Conservation (phyloP, 192 early-diverging fungal species). For the Radiomyces spectabilis region DNA sequence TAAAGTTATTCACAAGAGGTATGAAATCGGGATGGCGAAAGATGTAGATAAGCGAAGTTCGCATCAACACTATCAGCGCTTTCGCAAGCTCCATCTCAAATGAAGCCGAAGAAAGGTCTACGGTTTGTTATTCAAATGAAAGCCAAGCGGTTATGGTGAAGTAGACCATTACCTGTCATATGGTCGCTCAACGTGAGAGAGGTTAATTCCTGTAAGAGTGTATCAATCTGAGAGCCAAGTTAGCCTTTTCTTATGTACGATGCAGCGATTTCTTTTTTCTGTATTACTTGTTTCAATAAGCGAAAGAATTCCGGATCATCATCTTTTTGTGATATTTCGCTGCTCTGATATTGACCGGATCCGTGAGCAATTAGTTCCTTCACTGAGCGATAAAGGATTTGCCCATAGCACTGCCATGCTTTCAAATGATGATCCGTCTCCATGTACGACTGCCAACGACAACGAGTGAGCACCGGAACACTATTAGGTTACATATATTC, state of each 20-base stretch:
- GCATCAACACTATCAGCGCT: slow-evolving; percentile 1
- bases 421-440: slow-evolving; percentile 14
- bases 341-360: background rate
- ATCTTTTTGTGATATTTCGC: slow-evolving; percentile 14
- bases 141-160: too few relatives aligned
- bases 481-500: background rate
- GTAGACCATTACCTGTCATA: too few relatives aligned
- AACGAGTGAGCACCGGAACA: background rate
- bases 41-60: slow-evolving; percentile 18
- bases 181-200: too few relatives aligned
- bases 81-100: slow-evolving; percentile 1
- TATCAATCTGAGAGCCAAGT: too few relatives aligned
- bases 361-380: slow-evolving; percentile 24
- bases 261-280: background rate
- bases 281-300: slow-evolving; percentile 18
- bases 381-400: slow-evolving; percentile 26
- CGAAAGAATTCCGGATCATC: slow-evolving; percentile 31
- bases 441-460: slow-evolving; percentile 22
- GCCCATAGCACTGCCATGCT: slow-evolving; percentile 29
- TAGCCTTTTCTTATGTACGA: slow-evolving; percentile 13
- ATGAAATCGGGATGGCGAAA: slow-evolving; percentile 29
- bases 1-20: slow-evolving; percentile 26
- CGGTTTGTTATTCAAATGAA: too few relatives aligned
- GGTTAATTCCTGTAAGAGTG: too few relatives aligned
- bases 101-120: too few relatives aligned